Evolutionary conservation across 1,139 yeast species (phyloP), one percentile per base, ranked within the genome.

Genomic region (Pichia sp.): DNA sequence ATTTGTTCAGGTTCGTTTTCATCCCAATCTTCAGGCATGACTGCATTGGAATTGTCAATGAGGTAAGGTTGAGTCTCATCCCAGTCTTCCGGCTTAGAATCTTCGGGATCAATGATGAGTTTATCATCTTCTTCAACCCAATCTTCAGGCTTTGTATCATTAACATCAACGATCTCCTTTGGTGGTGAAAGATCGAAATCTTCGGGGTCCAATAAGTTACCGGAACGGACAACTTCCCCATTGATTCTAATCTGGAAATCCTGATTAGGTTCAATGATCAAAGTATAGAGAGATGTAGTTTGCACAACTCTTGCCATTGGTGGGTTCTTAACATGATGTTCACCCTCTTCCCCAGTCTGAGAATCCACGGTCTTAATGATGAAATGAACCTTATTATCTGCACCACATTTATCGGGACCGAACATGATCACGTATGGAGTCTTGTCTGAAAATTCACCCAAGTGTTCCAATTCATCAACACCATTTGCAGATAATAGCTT

Each of bases 321-420:
- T 9, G 91, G 76, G 16, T 67, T 60, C n/a, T 64, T 57, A 45
- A 84, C 64, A 48, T 77, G 83, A 56, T 82, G 81, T 57, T 84
- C 88, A 52, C 78, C 83, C 45, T 67, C 63, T 40, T 62, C 65
- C 6, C 74, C 77, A n/a, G 75, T 67, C 27, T 55, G 48, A 27
- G 77, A 79, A 53, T 73, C 70, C 50, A 64, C 62, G 51, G 82
- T 72, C 39, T 70, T 72, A 39, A 86, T 53, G 37, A 86, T 83
- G 47, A 87, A 74, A 52, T 83, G 94, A 21, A 87, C 77, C 59
- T 77, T 79, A 62, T 86, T 83, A 32, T 79, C 72, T 34, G 77
- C 58, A 4, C 94, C 94, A 63, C 97, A 88, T 56, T 70, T 73
- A 60, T 88, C 97, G 25, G 97, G 97, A 19, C 96, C 97, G 66